A percentile compares a stretch with the other conserved stretches of the same genome.
Evolutionary conservation across 176 grass and related monocot genomes (phyloP).

Genomic region (Hordeum vulgare): MorexV3_pseudomolecules_assembly NC_058523.1:293046023-293046522

Average conservation of each 20-base stretch:
- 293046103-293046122: neutral
- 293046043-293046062: too few relatives aligned
- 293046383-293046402: neutral
- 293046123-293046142: neutral
- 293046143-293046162: slow-evolving; percentile 7
- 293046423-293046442: neutral
- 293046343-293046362: neutral
- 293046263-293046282: slow-evolving; percentile 33
- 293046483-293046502: neutral
- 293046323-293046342: neutral
- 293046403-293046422: neutral
- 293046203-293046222: slow-evolving; percentile 16
- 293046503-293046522: neutral
- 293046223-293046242: slow-evolving; percentile 27
- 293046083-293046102: neutral
- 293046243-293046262: slow-evolving; percentile 16
- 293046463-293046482: neutral
- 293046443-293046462: neutral
- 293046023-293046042: too few relatives aligned
- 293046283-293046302: slow-evolving; percentile 11
- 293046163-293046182: slow-evolving; percentile 27
- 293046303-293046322: neutral
- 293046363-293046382: slow-evolving; percentile 8
- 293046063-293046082: neutral
- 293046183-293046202: neutral